Evolutionary conservation across 2,329 filamentous ascomycete genomes (phyloP).

Genomic region (Juglanconis juglandina): DNA sequence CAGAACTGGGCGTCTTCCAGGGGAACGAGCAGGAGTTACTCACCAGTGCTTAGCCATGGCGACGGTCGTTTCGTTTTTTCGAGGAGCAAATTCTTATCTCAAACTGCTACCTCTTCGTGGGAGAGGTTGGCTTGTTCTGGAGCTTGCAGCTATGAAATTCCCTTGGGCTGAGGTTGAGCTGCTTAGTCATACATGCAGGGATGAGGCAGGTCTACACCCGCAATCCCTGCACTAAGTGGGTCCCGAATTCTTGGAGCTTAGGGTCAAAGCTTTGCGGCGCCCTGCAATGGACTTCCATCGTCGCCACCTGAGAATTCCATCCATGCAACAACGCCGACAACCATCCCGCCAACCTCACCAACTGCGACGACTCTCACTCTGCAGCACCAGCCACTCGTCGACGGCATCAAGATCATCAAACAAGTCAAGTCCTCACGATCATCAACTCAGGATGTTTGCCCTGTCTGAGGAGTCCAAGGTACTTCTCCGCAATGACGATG

Average conservation of each 20-base stretch:
- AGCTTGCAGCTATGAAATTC: background rate
- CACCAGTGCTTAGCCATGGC: conserved; percentile 31
- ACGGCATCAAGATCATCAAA: background rate
- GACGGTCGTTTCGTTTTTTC: background rate
- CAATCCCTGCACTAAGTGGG: background rate
- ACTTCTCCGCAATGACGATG: conserved; percentile 19
- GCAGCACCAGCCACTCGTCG: background rate
- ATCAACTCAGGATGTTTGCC: conserved; percentile 48
- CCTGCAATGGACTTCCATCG: background rate
- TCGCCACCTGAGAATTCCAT: conserved; percentile 15
- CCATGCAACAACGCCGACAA: background rate
- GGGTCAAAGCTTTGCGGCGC: conserved; percentile 2
- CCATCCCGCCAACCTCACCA: background rate
- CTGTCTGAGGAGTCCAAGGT: conserved; percentile 99
- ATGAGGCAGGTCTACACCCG: background rate
- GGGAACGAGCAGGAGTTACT: background rate
- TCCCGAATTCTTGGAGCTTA: background rate
- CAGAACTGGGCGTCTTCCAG: background rate
- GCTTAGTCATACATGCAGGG: conserved; percentile 3
- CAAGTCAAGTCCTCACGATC: background rate
- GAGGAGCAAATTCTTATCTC: background rate
- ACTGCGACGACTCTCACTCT: background rate
- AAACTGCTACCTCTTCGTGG: background rate
- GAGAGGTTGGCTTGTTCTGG: background rate
- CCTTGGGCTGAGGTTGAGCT: background rate